Base-by-base conservation (phyloP, 148 eudicot genomes). In the Chenopodium quinoa region DNA sequence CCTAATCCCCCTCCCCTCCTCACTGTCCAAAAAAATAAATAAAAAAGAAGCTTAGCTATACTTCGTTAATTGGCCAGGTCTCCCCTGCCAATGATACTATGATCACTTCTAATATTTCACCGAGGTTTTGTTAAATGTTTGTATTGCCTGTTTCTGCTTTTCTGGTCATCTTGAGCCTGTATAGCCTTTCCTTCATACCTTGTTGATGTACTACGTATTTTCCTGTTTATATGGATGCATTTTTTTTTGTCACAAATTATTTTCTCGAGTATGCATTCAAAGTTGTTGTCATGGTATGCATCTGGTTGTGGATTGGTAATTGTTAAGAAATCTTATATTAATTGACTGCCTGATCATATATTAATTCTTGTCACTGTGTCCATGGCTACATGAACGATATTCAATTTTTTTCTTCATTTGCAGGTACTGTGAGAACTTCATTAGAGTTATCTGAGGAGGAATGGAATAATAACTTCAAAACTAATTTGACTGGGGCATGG, bases 401-500 rank as follows among this genome's bases (percentile, higher is more conserved):
- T 50, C 27, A 68, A 2, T 78, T 78, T 23, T 70, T 31, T 16
- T 47, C n/a, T 37, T 23, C 72, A 16, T 48, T 77, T 72, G 16
- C 84, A 93, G 95, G 92, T 13, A 86, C 77, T 12, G 82, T 89
- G 71, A 66, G 22, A 22, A 69, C 83, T 68, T 23, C 89, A 44
- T 75, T 93, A 73, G 92, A 92, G 29, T 3, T 88, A 44, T 68
- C 89, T 0, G 93, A 93, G 78, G 93, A 90, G 44, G 97, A 92
- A 88, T 94, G 97, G 97, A 76, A 90, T 29, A 79, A 73, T 29
- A 83, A 86, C 6, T 14, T 87, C 3, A 86, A 52, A 70, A 94
- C 94, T 54, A 92, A 94, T 46, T 62, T 88, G 37, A 89, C 76
- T 0, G 94, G 98, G 27, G 19, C 90, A 27, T 94, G 98, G 97